Percentiles rank a stretch among this genome's conserved stretches.
Evolutionary conservation across 768 basidiomycete species (phyloP).

Genomic region (Boletus pseudopeckii): DNA sequence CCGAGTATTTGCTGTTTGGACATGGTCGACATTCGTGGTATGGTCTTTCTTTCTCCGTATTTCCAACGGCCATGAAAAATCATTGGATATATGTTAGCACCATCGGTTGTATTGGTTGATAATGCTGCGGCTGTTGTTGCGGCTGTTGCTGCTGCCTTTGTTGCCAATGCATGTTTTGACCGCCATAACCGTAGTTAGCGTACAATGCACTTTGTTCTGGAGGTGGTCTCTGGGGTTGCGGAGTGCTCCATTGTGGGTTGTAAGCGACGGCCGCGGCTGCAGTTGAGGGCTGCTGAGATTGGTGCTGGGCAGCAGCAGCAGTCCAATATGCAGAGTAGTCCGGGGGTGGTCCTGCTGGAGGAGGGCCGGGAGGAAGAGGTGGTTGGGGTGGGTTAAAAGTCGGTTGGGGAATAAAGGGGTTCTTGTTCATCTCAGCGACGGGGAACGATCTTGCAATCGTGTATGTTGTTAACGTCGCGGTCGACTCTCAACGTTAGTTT

Average conservation of each 20-base stretch:
- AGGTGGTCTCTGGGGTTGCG: slow-evolving; percentile 63
- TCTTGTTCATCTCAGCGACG: slow-evolving; percentile 67
- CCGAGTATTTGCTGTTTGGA: too few relatives aligned
- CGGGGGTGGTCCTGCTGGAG: slow-evolving; percentile 66
- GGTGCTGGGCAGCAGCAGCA: slow-evolving; percentile 49
- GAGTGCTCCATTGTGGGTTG: slow-evolving; percentile 62
- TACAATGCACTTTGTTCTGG: slow-evolving; percentile 83
- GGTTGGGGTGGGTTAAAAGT: slow-evolving; percentile 70
- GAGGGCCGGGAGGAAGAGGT: slow-evolving; percentile 77
- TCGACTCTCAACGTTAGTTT: slow-evolving; percentile 10
- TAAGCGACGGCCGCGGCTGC: slow-evolving; percentile 48
- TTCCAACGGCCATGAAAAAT: too few relatives aligned
- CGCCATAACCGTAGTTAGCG: slow-evolving; percentile 89
- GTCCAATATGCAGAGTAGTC: slow-evolving; percentile 82
- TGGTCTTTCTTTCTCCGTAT: too few relatives aligned
- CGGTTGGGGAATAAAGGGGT: slow-evolving; percentile 72
- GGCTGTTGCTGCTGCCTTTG: slow-evolving; percentile 64
- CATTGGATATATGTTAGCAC: too few relatives aligned
- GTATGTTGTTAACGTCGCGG: slow-evolving; percentile 1
- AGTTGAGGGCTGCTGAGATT: slow-evolving; percentile 29
- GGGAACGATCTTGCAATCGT: slow-evolving; percentile 11
- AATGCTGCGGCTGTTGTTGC: slow-evolving; percentile 43
- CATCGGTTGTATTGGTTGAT: slow-evolving; percentile 47
- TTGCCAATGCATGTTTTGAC: slow-evolving; percentile 59
- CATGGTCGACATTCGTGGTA: too few relatives aligned